Evolutionary conservation across 345 rosid genomes (phyloP).

Genomic region (Ceriops zippeliana): DNA sequence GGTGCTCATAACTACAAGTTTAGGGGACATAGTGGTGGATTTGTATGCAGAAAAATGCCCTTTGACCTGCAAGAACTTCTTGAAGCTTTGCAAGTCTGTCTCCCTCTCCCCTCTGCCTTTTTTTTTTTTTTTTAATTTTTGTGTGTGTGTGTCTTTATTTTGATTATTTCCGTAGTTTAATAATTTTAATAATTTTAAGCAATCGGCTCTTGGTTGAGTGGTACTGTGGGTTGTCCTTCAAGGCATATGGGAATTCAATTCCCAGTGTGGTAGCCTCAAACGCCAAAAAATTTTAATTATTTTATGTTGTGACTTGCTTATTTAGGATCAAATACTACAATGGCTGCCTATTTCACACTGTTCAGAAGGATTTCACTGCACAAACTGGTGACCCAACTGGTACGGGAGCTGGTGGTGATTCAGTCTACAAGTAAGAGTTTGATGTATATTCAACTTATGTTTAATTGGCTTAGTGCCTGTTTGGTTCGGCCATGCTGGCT

Average conservation of each 20-base stretch:
- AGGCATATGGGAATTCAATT: too few relatives aligned
- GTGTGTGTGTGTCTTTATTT: background rate
- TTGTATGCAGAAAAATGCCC: slow-evolving; percentile 63
- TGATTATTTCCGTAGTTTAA: background rate
- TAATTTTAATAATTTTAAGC: too few relatives aligned
- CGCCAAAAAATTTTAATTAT: background rate
- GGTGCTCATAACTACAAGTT: slow-evolving; percentile 70
- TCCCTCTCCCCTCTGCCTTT: background rate
- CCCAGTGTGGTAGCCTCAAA: too few relatives aligned
- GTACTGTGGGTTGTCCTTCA: too few relatives aligned
- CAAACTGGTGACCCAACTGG: slow-evolving; percentile 89
- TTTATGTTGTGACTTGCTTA: slow-evolving; percentile 1
- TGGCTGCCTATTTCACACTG: slow-evolving; percentile 79
- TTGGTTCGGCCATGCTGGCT: too few relatives aligned
- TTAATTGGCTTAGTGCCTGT: background rate
- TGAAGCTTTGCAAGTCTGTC: slow-evolving; percentile 88
- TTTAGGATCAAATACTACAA: slow-evolving; percentile 83
- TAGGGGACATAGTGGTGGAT: slow-evolving; percentile 82
- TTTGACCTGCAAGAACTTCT: slow-evolving; percentile 79
- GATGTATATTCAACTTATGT: background rate
- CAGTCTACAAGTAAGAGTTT: slow-evolving; percentile 66
- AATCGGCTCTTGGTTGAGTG: too few relatives aligned
- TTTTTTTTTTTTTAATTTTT: background rate
- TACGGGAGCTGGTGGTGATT: slow-evolving; percentile 78
- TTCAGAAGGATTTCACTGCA: slow-evolving; percentile 85